Base-by-base conservation (phyloP, 495 filamentous ascomycete genomes). In the Trypethelium eluteriae region DNA sequence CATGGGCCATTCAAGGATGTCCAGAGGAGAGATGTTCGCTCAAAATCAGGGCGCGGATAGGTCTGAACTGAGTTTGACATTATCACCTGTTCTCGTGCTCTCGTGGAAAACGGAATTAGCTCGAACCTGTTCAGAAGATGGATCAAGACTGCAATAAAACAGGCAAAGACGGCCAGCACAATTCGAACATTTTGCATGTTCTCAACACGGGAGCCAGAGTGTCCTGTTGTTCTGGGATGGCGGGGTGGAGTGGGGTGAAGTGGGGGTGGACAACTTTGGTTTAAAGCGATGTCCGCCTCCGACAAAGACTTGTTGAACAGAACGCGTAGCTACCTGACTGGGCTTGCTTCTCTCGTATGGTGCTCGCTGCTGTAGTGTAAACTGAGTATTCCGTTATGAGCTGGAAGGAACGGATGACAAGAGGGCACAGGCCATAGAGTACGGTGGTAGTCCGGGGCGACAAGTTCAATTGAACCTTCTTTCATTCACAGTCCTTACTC, bases 11-110 rank as follows among this genome's bases (percentile, higher is more conserved):
- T 79, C 10, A 86, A 78, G 16, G 80, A 77, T 16, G 71, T 67
- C 84, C 84, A 87, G 69, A 75, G 78, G 12, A 82, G 80, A 46
- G 74, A 63, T 35, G 71, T 71, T 59, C 83, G 82, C 53, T 79
- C 68, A 75, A 85, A 86, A 70, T 87, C 84, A 0, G 84, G 84
- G 10, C 84, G 75, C 16, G 74, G 74, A 39, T 76, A 76, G 14
- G 39, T 46, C 16, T 66, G 18, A 18, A 32, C 32, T 34, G 53
- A 11, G 7, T 59, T 18, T 6, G 32, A 59, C 53, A 59, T 59
- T 5, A 18, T 59, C 5, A 7, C 32, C 36, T 7, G 14, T 9
- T 10, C 32, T 1, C n/a, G 7, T 14, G 7, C 32, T 36, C n/a
- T 36, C 32, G 7, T 34, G 32, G 10, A 59, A 4, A 16, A 5